phyloP scores from a whole-genome alignment of 805 yeast genomes.

The Saturnispora gosingensis region DNA sequence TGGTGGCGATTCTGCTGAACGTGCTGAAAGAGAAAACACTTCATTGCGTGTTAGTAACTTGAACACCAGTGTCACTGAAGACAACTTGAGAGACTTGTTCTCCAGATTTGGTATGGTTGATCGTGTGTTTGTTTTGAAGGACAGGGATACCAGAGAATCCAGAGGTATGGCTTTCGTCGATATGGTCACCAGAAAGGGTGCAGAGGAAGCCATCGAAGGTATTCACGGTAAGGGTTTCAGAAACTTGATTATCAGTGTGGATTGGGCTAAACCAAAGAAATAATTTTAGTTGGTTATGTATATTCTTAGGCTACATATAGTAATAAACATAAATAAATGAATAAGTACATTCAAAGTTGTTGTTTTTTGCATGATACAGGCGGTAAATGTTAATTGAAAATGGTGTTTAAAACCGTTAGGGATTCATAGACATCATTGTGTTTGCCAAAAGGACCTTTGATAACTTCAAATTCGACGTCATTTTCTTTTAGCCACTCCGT shows the following conservation, averaged over 20 bases:
- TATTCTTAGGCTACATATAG: not conserved
- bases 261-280: slow-evolving; percentile 43
- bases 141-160: slow-evolving; percentile 88
- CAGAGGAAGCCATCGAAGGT: slow-evolving; percentile 65
- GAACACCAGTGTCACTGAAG: slow-evolving; percentile 78
- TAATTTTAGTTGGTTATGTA: not conserved
- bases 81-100: slow-evolving; percentile 66
- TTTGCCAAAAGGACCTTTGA: slow-evolving; percentile 38
- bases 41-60: slow-evolving; percentile 88
- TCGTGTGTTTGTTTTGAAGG: slow-evolving; percentile 78
- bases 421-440: slow-evolving; percentile 58
- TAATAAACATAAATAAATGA: not conserved
- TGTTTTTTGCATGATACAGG: not conserved
- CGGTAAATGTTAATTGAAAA: not conserved
- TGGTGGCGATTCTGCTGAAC: slow-evolving; percentile 23
- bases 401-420: slow-evolving; percentile 23
- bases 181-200: slow-evolving; percentile 55
- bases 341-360: not conserved
- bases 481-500: slow-evolving; percentile 23
- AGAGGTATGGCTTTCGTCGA: slow-evolving; percentile 95
- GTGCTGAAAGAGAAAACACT: slow-evolving; percentile 63
- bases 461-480: slow-evolving; percentile 13
- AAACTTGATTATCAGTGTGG: slow-evolving; percentile 68
- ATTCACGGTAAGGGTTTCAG: slow-evolving; percentile 89
- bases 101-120: slow-evolving; percentile 55